Evolutionary conservation across 1,284 basidiomycete species (phyloP).

Genomic region (Ceratobasidium sp.): DNA sequence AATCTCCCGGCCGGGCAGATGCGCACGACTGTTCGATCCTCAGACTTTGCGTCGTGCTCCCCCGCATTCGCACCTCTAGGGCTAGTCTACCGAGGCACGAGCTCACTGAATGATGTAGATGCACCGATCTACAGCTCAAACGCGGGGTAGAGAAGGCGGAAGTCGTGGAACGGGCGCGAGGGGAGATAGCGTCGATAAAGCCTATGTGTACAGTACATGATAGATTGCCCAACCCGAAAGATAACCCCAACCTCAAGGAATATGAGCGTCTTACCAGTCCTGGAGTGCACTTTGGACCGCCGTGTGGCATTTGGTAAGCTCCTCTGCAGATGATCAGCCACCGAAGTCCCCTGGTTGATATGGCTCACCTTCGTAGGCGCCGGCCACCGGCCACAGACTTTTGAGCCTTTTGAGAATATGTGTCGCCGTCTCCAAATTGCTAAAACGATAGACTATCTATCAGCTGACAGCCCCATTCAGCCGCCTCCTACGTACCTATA

Average conservation of each 20-base stretch:
- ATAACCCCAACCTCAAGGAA: background rate
- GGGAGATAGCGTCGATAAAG: background rate
- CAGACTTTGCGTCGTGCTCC: background rate
- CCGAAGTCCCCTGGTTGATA: background rate
- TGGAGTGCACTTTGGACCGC: constrained; percentile 38
- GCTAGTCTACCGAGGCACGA: background rate
- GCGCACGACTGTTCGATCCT: constrained; percentile 13
- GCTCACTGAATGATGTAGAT: background rate
- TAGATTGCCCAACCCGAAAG: background rate
- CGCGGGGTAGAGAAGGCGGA: constrained; percentile 10
- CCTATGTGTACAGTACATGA: background rate
- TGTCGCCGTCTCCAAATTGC: constrained; percentile 39
- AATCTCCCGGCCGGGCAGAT: background rate
- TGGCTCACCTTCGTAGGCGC: constrained; percentile 35
- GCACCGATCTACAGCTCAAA: background rate
- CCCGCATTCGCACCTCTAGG: background rate
- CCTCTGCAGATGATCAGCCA: constrained; percentile 24
- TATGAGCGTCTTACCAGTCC: constrained; percentile 22
- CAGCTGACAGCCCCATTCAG: constrained; percentile 6
- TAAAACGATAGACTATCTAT: background rate
- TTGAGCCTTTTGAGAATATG: constrained; percentile 35
- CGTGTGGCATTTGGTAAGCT: constrained; percentile 38
- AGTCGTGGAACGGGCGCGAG: background rate
- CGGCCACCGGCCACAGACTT: constrained; percentile 39
- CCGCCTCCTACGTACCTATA: constrained; percentile 21